These are phyloP conservation scores for Catunica adiposa DNA, from an alignment of 2,329 filamentous ascomycete species.

Conservation along the genomic window DNA sequence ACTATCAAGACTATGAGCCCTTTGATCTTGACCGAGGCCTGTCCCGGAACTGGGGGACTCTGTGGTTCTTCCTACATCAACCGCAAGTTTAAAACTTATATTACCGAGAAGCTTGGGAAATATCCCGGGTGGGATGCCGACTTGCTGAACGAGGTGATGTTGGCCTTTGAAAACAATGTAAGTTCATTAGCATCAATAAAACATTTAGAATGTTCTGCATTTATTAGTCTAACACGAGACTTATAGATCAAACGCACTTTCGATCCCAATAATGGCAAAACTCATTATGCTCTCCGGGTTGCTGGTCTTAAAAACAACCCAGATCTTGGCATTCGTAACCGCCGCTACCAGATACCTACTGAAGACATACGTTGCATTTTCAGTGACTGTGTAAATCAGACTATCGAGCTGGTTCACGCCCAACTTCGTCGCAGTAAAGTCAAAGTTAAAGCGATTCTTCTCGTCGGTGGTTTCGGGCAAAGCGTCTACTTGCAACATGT, in stretches of 20 bases:
- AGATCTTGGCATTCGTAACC: slow-evolving; percentile 24
- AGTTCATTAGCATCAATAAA: slow-evolving; percentile 4
- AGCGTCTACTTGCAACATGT: slow-evolving; percentile 29
- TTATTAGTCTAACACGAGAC: slow-evolving; percentile 16
- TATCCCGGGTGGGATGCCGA: slow-evolving; percentile 28
- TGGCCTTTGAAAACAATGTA: slow-evolving; percentile 28
- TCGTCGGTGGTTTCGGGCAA: slow-evolving; percentile 34
- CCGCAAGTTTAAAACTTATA: slow-evolving; percentile 28
- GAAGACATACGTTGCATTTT: slow-evolving; percentile 25
- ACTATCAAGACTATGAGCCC: slow-evolving; percentile 29
- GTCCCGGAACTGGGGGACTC: slow-evolving; percentile 31
- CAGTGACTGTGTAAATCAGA: not conserved
- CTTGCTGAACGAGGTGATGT: slow-evolving; percentile 25
- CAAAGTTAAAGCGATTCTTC: slow-evolving; percentile 28
- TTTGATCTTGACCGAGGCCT: slow-evolving; percentile 31
- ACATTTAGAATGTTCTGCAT: not conserved
- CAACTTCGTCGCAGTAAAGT: slow-evolving; percentile 27
- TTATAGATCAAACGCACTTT: slow-evolving; percentile 23
- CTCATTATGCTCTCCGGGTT: slow-evolving; percentile 25
- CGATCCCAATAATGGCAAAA: slow-evolving; percentile 19
- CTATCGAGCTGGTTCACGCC: slow-evolving; percentile 20
- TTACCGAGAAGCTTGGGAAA: slow-evolving; percentile 27
- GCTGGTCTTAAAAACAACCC: slow-evolving; percentile 23
- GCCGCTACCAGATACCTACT: slow-evolving; percentile 24
- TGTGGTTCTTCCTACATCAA: slow-evolving; percentile 36